Percentiles rank a stretch among this genome's conserved stretches.
These are phyloP conservation scores for Nakazawaea sp. DNA, from an alignment of 805 yeast species.

Conservation along the genomic window DNA sequence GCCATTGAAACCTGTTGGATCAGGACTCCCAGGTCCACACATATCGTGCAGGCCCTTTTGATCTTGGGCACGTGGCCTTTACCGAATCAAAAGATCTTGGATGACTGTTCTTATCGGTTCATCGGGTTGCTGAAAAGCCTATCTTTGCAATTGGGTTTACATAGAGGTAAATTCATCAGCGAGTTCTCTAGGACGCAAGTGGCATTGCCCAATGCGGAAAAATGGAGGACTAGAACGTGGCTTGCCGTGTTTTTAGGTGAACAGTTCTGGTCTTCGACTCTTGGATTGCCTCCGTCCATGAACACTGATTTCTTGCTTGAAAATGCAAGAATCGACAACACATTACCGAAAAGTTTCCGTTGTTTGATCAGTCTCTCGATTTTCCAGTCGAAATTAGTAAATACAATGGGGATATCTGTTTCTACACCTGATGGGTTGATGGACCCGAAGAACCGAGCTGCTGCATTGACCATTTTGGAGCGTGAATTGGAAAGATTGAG, in stretches of 20 bases:
- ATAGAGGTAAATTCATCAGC: constrained; percentile 84
- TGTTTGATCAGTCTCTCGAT: constrained; percentile 68
- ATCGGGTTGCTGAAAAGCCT: constrained; percentile 80
- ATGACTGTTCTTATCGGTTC: constrained; percentile 86
- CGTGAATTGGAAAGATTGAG: constrained; percentile 70
- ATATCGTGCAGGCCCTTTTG: constrained; percentile 82
- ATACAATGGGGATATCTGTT: constrained; percentile 82
- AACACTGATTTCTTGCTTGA: constrained; percentile 80
- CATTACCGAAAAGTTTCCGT: constrained; percentile 64
- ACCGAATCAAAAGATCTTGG: constrained; percentile 87
- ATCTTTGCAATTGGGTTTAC: constrained; percentile 82
- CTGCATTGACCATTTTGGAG: constrained; percentile 68
- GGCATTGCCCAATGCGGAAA: constrained; percentile 81
- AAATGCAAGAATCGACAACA: constrained; percentile 60
- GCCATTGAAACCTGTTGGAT: constrained; percentile 94
- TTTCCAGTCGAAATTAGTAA: constrained; percentile 78
- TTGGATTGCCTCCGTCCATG: constrained; percentile 84
- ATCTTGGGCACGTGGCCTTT: constrained; percentile 88
- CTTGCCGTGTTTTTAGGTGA: constrained; percentile 80
- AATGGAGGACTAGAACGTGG: constrained; percentile 94
- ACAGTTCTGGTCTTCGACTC: constrained; percentile 82
- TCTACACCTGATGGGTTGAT: constrained; percentile 83
- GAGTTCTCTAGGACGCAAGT: constrained; percentile 90
- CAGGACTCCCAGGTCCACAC: constrained; percentile 88
- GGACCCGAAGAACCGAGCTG: constrained; percentile 78